Base-by-base conservation (phyloP, 768 basidiomycete species). In the Auriculariales sp. region DNA sequence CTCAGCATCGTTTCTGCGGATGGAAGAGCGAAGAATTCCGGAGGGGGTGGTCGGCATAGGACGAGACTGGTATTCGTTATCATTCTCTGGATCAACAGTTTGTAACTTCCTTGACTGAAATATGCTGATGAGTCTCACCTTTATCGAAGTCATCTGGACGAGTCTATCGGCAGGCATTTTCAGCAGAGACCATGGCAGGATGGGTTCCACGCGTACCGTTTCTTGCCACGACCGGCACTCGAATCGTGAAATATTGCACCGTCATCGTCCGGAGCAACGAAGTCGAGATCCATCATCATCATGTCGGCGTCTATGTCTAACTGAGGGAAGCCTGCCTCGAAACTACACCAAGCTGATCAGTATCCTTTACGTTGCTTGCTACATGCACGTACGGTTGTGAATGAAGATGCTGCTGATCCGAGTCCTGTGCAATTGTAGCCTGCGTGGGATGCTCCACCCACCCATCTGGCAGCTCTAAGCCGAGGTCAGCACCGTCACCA, bases 391-490 rank as follows among this genome's bases (percentile, higher is more conserved):
- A 17, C 19, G 11, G 15, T n/a, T 14, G 45, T 9, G 27, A 46
- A 27, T 14, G 27, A 29, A 30, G 7, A 10, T 10, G 15, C 29
- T 61, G 55, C 49, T 64, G 55, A 51, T 63, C 61, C 5, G 63
- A 49, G 49, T 62, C 62, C 46, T 54, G 55, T 58, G 53, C 51
- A 51, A 56, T 32, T 49, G 52, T 58, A 35, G 53, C 52, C 35
- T 64, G 65, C 4, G 50, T 57, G 6, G 64, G 64, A 39, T 65
- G 67, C 19, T 51, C 59, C 17, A 71, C 76, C 83, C 85, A 87
- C 22, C 71, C 78, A 56, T 78, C 77, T 28, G 84, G 86, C 2
- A 89, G 68, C 52, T 77, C 82, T 22, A 79, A 57, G 19, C 68
- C 78, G 49, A 39, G 32, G 33, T 77, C 82, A 17, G n/a, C n/a